These are phyloP conservation scores for Metarhizium robertsii DNA, from an alignment of 2,329 filamentous ascomycete genomes.

Conservation along the genomic window DNA sequence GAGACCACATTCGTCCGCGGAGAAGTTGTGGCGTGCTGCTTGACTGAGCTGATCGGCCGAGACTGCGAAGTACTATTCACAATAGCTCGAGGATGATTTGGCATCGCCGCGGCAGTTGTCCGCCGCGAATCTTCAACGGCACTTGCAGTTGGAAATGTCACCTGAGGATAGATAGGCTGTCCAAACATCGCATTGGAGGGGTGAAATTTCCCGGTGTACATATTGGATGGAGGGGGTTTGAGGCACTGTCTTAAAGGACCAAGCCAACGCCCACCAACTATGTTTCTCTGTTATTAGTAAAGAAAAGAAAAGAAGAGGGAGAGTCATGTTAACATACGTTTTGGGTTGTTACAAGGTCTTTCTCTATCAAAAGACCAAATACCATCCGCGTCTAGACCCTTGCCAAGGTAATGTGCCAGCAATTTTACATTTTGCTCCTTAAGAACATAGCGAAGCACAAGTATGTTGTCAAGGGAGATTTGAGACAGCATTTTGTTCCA, in stretches of 20 bases:
- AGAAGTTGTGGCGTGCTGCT: background rate
- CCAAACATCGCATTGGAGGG: constrained; percentile 10
- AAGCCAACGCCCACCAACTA: constrained; percentile 9
- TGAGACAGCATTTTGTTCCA: too few relatives aligned
- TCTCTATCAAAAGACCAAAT: too few relatives aligned
- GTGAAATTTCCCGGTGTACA: constrained; percentile 16
- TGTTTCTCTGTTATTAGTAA: too few relatives aligned
- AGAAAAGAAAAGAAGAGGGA: too few relatives aligned
- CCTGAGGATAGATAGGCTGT: background rate
- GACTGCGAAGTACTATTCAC: constrained; percentile 10
- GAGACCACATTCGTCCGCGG: background rate
- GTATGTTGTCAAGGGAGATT: too few relatives aligned
- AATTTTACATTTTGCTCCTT: too few relatives aligned
- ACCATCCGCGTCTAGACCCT: too few relatives aligned
- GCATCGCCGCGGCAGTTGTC: constrained; percentile 16
- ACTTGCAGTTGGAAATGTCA: background rate
- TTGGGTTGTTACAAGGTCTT: too few relatives aligned
- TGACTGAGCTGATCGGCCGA: background rate
- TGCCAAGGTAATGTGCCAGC: too few relatives aligned
- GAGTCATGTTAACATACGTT: too few relatives aligned
- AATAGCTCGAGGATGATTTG: constrained; percentile 5
- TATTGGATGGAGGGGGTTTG: constrained; percentile 6
- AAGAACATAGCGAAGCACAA: too few relatives aligned
- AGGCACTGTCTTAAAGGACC: too few relatives aligned
- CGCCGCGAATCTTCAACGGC: constrained; percentile 16